Evolutionary conservation across 225 moss, liverwort and hornwort genomes (phyloP).

Genomic region (Physcomitrellopsis africana): DNA sequence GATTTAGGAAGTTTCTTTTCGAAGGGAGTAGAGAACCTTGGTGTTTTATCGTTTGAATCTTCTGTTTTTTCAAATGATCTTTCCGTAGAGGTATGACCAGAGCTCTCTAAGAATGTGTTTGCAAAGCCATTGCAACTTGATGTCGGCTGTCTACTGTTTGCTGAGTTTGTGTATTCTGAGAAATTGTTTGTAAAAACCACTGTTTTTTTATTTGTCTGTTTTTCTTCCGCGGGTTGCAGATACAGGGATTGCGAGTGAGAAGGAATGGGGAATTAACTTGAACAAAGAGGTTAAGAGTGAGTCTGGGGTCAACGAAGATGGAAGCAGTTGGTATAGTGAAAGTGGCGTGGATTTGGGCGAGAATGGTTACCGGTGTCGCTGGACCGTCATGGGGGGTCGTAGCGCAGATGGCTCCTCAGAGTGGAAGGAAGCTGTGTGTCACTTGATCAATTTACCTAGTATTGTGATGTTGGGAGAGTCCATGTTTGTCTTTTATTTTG

Average conservation of each 20-base stretch:
- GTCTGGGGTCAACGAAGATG: constrained; percentile 80
- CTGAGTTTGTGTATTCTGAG: no score
- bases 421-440: constrained; percentile 98
- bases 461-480: neutral
- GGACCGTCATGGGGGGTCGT: constrained; percentile 98
- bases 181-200: no score
- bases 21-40: no score
- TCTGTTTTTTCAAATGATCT: no score
- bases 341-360: constrained; percentile 89
- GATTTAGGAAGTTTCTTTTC: no score
- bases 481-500: neutral
- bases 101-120: no score
- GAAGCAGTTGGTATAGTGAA: constrained; percentile 90
- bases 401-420: constrained; percentile 82
- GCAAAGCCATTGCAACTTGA: no score
- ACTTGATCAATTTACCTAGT: neutral
- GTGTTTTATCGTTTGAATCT: no score
- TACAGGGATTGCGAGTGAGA: constrained; percentile 96
- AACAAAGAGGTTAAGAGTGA: constrained; percentile 87
- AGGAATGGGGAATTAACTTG: constrained; percentile 95
- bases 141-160: no score
- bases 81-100: no score
- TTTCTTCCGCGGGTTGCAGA: constrained; percentile 45
- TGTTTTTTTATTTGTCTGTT: neutral
- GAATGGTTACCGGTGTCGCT: constrained; percentile 93